These are phyloP conservation scores for Metrosideros polymorpha DNA, from an alignment of 441 rosid species.

Conservation along the genomic window DNA sequence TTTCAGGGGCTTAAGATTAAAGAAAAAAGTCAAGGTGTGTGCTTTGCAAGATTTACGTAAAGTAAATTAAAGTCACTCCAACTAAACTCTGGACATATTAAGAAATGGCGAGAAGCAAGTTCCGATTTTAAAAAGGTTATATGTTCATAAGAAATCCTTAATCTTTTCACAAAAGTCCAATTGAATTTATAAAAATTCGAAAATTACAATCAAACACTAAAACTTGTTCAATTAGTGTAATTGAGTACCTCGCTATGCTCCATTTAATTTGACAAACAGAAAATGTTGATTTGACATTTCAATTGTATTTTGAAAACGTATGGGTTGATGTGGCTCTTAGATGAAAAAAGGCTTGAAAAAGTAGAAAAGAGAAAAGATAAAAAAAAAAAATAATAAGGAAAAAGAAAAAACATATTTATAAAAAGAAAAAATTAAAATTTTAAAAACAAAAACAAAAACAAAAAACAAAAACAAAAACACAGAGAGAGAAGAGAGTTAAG, in stretches of 20 bases:
- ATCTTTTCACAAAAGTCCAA: background rate
- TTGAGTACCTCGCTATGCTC: background rate
- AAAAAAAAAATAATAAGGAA: background rate
- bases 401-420: too few relatives aligned
- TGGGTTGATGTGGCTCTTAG: background rate
- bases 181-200: too few relatives aligned
- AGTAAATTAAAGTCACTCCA: background rate
- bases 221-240: too few relatives aligned
- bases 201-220: background rate
- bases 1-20: background rate
- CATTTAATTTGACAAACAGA: background rate
- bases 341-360: background rate
- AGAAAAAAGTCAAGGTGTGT: background rate
- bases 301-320: too few relatives aligned
- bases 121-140: background rate
- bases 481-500: background rate
- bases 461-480: background rate
- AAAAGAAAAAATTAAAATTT: background rate
- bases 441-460: background rate
- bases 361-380: background rate
- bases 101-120: background rate
- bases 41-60: too few relatives aligned
- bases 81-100: background rate
- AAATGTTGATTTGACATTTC: background rate
- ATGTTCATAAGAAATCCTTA: background rate